Evolutionary conservation across 768 basidiomycete species (phyloP).

Genomic region (Termitomyces sp.): DNA sequence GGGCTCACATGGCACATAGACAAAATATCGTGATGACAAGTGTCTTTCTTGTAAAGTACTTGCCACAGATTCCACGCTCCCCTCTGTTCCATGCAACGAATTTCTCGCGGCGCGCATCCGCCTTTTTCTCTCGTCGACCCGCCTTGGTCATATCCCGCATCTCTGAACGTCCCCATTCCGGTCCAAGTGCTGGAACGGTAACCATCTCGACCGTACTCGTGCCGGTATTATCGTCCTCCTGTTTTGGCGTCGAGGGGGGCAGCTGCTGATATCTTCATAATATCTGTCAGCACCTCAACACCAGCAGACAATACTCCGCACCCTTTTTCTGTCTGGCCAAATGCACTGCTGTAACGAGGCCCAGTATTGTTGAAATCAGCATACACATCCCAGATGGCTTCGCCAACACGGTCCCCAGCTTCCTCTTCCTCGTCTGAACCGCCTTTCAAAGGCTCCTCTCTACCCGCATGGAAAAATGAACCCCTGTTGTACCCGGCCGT

Average conservation of each 20-base stretch:
- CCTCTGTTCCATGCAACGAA: conserved; percentile 79
- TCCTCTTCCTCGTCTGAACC: conserved; percentile 69
- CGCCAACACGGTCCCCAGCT: conserved; percentile 23
- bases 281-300: conserved; percentile 3
- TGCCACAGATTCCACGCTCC: conserved; percentile 74
- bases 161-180: conserved; percentile 85
- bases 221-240: conserved; percentile 25
- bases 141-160: conserved; percentile 71
- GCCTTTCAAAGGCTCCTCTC: conserved; percentile 73
- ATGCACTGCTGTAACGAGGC: conserved; percentile 66
- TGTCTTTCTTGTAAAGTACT: conserved; percentile 67
- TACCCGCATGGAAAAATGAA: conserved; percentile 62
- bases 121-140: conserved; percentile 57
- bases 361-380: conserved; percentile 89
- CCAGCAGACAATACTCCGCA: conserved; percentile 20
- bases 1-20: conserved; percentile 47
- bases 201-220: conserved; percentile 73
- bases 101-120: conserved; percentile 44
- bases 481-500: conserved; percentile 71
- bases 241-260: conserved; percentile 31
- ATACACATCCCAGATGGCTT: conserved; percentile 70
- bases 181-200: conserved; percentile 85
- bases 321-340: conserved; percentile 41
- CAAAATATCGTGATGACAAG: conserved; percentile 67
- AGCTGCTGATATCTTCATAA: conserved; percentile 39